These are phyloP conservation scores for Hippophae gyantsensis DNA, from an alignment of 306 rosid species.

Conservation along the genomic window DNA sequence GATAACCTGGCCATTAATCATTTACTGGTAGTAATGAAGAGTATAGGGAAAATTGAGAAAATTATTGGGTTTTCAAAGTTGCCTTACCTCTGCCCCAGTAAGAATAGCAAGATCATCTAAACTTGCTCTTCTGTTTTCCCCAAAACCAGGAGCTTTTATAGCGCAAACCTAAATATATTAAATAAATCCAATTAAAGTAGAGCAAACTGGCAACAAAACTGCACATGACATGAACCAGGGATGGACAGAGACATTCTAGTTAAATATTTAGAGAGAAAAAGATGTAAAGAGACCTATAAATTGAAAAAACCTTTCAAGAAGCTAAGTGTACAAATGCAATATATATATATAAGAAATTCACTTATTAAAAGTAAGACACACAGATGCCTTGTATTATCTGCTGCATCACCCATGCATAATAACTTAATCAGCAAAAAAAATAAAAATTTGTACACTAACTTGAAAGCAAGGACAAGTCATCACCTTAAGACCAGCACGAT, in stretches of 20 bases:
- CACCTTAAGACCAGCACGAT: conserved; percentile 88
- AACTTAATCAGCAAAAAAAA: no score
- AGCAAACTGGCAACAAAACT: conserved; percentile 14
- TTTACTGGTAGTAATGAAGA: neutral
- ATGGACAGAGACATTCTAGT: neutral
- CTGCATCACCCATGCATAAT: no score
- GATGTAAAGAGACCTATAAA: no score
- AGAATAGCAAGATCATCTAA: conserved; percentile 78
- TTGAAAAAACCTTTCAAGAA: no score
- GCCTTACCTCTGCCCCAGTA: conserved; percentile 88
- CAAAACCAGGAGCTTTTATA: conserved; percentile 96
- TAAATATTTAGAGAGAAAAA: neutral
- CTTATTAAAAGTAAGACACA: no score
- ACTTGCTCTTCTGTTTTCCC: conserved; percentile 77
- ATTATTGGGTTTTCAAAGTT: neutral
- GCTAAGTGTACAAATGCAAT: no score
- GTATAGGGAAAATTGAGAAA: neutral
- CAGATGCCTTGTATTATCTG: no score
- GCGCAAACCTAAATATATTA: conserved; percentile 76
- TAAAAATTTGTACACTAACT: neutral
- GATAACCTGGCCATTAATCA: conserved; percentile 45
- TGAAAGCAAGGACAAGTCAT: conserved; percentile 12
- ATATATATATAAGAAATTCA: no score
- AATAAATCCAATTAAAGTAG: conserved; percentile 8
- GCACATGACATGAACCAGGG: conserved; percentile 1